Evolutionary conservation across 192 early-diverging fungal species (phyloP), one percentile per base, ranked within the genome.

Genomic region (Rhizoclosmatium globosum): DNA sequence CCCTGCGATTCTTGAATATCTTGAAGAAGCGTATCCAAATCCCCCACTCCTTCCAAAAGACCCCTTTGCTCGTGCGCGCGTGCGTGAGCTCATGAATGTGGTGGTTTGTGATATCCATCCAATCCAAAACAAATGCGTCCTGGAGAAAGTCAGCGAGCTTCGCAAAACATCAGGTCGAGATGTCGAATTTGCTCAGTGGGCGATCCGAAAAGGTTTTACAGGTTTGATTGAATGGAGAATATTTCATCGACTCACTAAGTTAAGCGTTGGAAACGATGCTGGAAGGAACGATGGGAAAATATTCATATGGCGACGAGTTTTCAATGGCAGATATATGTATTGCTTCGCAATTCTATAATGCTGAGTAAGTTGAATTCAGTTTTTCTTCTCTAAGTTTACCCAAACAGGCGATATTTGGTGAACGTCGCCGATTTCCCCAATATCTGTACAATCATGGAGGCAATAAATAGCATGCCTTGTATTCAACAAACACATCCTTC

Each of bases 91-190:
- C 50, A 19, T 48, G 46, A 39, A 17, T 46, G 53, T 71, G 6
- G 53, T 71, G 23, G 17, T 31, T 19, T 71, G 69, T 38, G 69
- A 71, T 44, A 71, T 38, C 19, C 69, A 71, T 50, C 69, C 69
- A 42, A 6, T 71, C 17, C 69, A 71, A 39, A 71, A 71, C 53
- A 23, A 43, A 46, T 23, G 19, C 38, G 53, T 57, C 19, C 41
- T 71, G 15, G 53, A 23, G 38, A 71, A 71, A 42, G 50, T 71
- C 6, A 23, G 19, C 6, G 44, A 71, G n/a, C n/a, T 71, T 2
- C 69, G 50, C 6, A 23, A 48, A 39, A 23, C 15, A 11, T 23
- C 42, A 17, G 69, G 69, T 19, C 46, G 69, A 11, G 69, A 71
- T 19, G 44, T 23, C 21, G 69, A 71, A 38, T 43, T 71, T 23